Percentiles rank a stretch among this genome's conserved stretches.
Conservation (phyloP, 331 rosid genomes). For the Stylosanthes scabra region DNA sequence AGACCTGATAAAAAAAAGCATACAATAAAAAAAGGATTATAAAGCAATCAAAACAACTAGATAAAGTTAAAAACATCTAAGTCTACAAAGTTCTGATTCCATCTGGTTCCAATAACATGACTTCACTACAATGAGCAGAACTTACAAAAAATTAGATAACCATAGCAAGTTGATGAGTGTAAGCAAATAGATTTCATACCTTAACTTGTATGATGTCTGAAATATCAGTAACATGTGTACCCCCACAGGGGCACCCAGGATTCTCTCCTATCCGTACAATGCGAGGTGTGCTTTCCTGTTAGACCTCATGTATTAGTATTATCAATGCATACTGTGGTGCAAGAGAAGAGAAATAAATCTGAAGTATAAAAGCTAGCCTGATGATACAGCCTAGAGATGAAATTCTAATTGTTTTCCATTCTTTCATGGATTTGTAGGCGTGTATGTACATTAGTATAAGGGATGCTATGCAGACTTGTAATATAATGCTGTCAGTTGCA, state of each 20-base stretch:
- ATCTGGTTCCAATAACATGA: not conserved
- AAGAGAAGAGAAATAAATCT: not conserved
- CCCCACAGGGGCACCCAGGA: conserved; percentile 85
- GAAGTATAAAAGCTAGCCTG: conserved; percentile 2
- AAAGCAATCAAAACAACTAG: conserved; percentile 24
- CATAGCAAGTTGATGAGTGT: not conserved
- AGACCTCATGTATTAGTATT: conserved; percentile 35
- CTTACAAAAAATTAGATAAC: not conserved
- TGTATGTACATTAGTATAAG: not conserved
- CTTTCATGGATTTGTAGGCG: not conserved
- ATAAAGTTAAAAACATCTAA: conserved; percentile 1
- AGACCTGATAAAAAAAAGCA: conserved; percentile 51
- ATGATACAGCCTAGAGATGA: not conserved
- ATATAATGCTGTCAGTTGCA: not conserved
- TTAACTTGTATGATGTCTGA: conserved; percentile 61
- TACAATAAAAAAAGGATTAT: not conserved
- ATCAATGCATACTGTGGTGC: conserved; percentile 28
- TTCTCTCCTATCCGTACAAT: conserved; percentile 58
- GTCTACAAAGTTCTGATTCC: conserved; percentile 13
- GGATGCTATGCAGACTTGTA: not conserved
- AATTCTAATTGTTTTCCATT: not conserved
- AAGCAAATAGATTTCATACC: conserved; percentile 48
- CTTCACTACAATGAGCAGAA: conserved; percentile 24
- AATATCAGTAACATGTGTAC: conserved; percentile 73
- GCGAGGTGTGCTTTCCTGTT: conserved; percentile 75